phyloP scores from a whole-genome alignment of 192 early-diverging fungal genomes.

The Coemansia brasiliensis region DNA sequence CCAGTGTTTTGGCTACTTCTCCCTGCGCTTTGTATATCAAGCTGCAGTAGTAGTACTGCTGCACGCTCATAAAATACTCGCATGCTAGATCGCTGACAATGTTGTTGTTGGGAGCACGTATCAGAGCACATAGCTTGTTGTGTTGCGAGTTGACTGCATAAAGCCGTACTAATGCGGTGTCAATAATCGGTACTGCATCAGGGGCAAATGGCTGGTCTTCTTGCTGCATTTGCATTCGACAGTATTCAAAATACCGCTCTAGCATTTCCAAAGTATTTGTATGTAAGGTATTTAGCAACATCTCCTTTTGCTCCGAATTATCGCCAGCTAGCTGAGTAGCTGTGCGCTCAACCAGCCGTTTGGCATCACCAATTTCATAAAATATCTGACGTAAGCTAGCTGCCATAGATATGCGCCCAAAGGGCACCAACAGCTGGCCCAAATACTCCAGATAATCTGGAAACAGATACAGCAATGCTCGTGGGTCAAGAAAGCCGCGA shows the following conservation, averaged over 20 bases:
- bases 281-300: constrained; percentile 15
- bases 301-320: constrained; percentile 5
- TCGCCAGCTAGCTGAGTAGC: constrained; percentile 20
- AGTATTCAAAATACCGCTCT: constrained; percentile 38
- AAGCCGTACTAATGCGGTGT: constrained; percentile 38
- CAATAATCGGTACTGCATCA: constrained; percentile 32
- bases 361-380: constrained; percentile 23
- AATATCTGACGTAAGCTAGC: constrained; percentile 20
- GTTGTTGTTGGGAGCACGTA: constrained; percentile 9
- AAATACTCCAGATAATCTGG: constrained; percentile 26
- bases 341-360: constrained; percentile 8
- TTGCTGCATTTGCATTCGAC: constrained; percentile 14
- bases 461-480: constrained; percentile 40
- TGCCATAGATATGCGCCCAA: constrained; percentile 39
- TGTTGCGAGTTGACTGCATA: constrained; percentile 27
- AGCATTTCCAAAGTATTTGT: constrained; percentile 33
- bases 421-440: constrained; percentile 34
- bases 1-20: constrained; percentile 18
- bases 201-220: constrained; percentile 13
- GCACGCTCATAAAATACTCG: constrained; percentile 16
- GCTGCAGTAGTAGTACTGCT: constrained; percentile 40
- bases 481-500: constrained; percentile 38
- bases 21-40: constrained; percentile 31
- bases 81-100: constrained; percentile 27
- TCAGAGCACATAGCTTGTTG: constrained; percentile 17